phyloP scores from a whole-genome alignment of 176 grass and related monocot species.

The Carex pumila region DNA sequence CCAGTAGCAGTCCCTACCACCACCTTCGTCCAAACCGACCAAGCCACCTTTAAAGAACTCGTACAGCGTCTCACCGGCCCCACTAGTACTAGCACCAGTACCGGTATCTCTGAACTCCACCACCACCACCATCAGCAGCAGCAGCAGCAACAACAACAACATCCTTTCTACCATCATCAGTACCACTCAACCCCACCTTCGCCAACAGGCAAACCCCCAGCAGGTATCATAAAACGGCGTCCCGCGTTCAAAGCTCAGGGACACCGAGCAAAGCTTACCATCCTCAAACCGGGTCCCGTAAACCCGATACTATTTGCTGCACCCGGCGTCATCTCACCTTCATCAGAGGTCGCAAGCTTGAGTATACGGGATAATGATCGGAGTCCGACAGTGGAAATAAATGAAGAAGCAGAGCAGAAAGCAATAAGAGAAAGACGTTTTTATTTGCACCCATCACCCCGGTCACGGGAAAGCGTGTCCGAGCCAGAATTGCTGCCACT shows the following conservation, averaged over 20 bases:
- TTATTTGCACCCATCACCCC: constrained; percentile 38
- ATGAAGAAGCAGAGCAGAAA: constrained; percentile 35
- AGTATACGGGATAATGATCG: neutral
- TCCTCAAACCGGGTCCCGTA: constrained; percentile 22
- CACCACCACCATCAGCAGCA: neutral
- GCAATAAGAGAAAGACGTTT: constrained; percentile 52
- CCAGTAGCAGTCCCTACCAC: constrained; percentile 11
- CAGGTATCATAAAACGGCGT: constrained; percentile 17
- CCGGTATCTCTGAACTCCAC: neutral
- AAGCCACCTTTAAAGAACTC: constrained; percentile 44
- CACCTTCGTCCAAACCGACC: constrained; percentile 42
- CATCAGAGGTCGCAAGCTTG: constrained; percentile 3
- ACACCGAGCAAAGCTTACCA: constrained; percentile 31
- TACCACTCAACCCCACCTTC: constrained; percentile 1
- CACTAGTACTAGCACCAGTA: constrained; percentile 2
- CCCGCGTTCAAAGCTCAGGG: constrained; percentile 27
- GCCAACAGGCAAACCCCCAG: neutral
- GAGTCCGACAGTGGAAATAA: neutral
- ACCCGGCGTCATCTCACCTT: constrained; percentile 14
- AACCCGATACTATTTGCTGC: neutral
- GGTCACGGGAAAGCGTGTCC: neutral
- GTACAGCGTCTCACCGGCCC: constrained; percentile 49
- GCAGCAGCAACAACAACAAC: neutral
- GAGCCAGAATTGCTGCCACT: constrained; percentile 25
- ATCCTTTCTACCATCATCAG: neutral